Percentiles rank a stretch among this genome's conserved stretches.
These are phyloP conservation scores for Flaveria linearis DNA, from an alignment of 129 eudicot species.

Conservation along the genomic window DNA sequence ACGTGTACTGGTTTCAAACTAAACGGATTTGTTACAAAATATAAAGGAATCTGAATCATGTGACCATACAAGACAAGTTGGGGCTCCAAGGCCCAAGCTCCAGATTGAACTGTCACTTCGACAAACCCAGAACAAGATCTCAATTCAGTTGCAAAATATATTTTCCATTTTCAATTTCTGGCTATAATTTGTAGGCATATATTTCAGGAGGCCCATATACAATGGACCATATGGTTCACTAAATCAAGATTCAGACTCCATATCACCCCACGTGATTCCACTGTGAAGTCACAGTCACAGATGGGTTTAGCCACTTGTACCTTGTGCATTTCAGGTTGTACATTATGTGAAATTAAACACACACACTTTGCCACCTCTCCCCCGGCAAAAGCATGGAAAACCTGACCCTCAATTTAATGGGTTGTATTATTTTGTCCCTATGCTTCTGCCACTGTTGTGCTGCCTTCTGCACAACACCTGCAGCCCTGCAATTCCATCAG, in stretches of 20 bases:
- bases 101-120: not conserved
- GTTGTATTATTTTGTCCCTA: constrained; percentile 2
- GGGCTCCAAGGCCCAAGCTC: not conserved
- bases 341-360: not conserved
- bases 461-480: constrained; percentile 38
- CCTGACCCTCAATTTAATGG: constrained; percentile 27
- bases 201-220: constrained; percentile 9
- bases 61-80: not conserved
- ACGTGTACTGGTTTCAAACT: no score
- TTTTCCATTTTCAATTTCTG: no score
- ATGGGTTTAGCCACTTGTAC: not conserved
- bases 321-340: not conserved
- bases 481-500: constrained; percentile 36
- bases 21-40: not conserved
- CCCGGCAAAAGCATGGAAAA: constrained; percentile 18
- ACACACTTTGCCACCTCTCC: constrained; percentile 22
- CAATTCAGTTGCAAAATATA: no score
- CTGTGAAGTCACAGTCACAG: constrained; percentile 11
- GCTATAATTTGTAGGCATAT: not conserved
- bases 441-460: constrained; percentile 28
- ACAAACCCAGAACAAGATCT: not conserved
- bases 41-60: not conserved
- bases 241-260: constrained; percentile 13
- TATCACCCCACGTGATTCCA: constrained; percentile 22
- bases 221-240: constrained; percentile 8